Percentiles rank a stretch among this genome's conserved stretches.
Evolutionary conservation across 179 eudicot species (phyloP).

Genomic region (Spinacia oleracea): DNA sequence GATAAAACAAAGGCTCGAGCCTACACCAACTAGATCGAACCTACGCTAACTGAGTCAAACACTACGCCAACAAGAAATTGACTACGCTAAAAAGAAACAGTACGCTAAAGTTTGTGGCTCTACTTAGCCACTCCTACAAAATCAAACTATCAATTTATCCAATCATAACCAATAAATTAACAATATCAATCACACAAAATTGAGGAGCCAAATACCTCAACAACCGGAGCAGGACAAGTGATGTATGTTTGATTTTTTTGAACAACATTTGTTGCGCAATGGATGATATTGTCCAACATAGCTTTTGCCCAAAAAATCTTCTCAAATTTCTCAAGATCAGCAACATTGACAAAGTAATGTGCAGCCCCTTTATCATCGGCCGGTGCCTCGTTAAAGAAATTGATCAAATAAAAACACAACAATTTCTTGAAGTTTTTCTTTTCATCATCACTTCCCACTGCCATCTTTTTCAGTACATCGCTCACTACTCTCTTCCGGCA

Average conservation of each 20-base stretch:
- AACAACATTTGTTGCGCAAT: background rate
- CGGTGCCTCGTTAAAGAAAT: background rate
- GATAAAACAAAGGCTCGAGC: too few relatives aligned
- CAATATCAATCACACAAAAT: background rate
- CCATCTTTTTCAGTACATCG: background rate
- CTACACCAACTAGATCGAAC: too few relatives aligned
- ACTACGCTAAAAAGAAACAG: too few relatives aligned
- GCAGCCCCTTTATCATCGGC: constrained; percentile 1
- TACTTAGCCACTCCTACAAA: too few relatives aligned
- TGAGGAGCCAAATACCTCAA: background rate
- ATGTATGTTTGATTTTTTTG: background rate
- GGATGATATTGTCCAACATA: background rate
- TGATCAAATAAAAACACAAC: background rate
- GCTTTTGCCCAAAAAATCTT: background rate
- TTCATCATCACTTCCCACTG: background rate
- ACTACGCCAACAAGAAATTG: too few relatives aligned
- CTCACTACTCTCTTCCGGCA: background rate
- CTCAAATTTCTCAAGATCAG: background rate
- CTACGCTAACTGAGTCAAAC: too few relatives aligned
- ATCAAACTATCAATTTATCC: too few relatives aligned
- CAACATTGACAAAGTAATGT: background rate
- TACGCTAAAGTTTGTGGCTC: too few relatives aligned
- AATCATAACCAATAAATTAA: too few relatives aligned
- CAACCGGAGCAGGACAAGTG: background rate
- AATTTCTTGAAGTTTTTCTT: background rate